Base-by-base conservation (phyloP, 768 basidiomycete species). In the Cantharellus cinnabarinus region DNA sequence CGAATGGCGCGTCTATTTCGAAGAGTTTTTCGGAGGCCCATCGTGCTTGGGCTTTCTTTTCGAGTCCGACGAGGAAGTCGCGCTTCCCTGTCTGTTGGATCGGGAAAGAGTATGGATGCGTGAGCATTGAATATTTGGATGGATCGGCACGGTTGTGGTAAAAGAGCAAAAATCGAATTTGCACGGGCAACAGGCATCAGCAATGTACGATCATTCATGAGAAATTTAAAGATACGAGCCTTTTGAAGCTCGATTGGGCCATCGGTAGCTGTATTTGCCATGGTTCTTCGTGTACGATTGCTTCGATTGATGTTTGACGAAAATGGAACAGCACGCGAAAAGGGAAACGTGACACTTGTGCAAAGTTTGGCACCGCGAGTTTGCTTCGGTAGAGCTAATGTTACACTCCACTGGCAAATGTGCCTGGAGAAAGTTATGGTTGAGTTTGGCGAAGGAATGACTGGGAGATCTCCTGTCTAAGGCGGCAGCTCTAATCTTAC, bases 1-100 rank as follows among this genome's bases (percentile, higher is more conserved):
- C 20, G 10, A 10, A 70, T 1, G 95, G 94, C 41, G 93, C 83
- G 64, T 84, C 75, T 67, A 83, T 77, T 69, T 98, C 85, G 70
- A 99, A 99, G 58, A 89, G 66, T 65, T 76, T 79, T 62, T 85
- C 79, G 5, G 76, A 72, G 63, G 72, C 74, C 95, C 95, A 99
- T 66, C 76, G 74, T 61, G 77, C 70, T 71, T 97, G 94, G 64
- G 89, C 89, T 69, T 81, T 77, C 66, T 80, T 78, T 71, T 98
- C 95, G 60, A 98, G 73, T 29, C 76, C 75, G 67, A 79, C 83
- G 58, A 99, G 72, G 65, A 82, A 74, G 73, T 99, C 95, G 68
- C 95, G 79, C 70, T 98, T 99, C 66, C 78, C 87, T 14, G 94
- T 98, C 89, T 97, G 70, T 52, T 37, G 10, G 35, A 37, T 14